A percentile compares a stretch with the other conserved stretches of the same genome.
Conservation (phyloP, 208 protist genomes). For the Leishmania turanica region DNA sequence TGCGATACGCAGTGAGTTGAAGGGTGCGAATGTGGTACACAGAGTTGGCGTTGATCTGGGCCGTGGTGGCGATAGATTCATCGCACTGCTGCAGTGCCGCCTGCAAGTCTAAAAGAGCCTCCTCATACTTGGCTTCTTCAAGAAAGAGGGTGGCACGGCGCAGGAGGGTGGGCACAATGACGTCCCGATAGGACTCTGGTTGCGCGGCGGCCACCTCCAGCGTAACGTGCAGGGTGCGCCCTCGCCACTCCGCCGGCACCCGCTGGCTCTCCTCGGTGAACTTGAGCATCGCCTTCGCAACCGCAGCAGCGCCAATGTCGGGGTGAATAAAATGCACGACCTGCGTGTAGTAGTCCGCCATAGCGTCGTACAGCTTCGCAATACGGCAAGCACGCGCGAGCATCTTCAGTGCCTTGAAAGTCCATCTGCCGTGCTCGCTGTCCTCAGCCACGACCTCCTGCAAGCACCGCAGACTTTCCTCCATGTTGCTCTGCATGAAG, state of each 20-base stretch:
- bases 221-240: constrained; percentile 68
- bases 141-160: constrained; percentile 34
- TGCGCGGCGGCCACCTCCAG: constrained; percentile 64
- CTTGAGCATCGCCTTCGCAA: constrained; percentile 88
- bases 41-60: constrained; percentile 23
- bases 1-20: constrained; percentile 23
- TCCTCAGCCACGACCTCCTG: constrained; percentile 85
- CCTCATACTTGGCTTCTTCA: constrained; percentile 15
- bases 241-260: constrained; percentile 55
- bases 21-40: constrained; percentile 19
- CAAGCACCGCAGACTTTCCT: constrained; percentile 75
- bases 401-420: constrained; percentile 96
- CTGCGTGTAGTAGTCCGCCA: constrained; percentile 77
- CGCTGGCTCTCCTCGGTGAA: constrained; percentile 86
- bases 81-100: constrained; percentile 18
- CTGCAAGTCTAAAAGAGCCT: constrained; percentile 20
- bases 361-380: constrained; percentile 75
- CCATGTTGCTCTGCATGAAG: constrained; percentile 65
- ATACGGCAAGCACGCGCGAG: constrained; percentile 84
- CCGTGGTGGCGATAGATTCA: background rate
- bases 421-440: constrained; percentile 76
- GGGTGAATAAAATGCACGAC: constrained; percentile 62
- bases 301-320: constrained; percentile 33
- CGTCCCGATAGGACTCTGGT: constrained; percentile 21
- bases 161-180: constrained; percentile 94